Base-by-base conservation (phyloP, 306 rosid species). In the Casuarina equisetifolia region DNA sequence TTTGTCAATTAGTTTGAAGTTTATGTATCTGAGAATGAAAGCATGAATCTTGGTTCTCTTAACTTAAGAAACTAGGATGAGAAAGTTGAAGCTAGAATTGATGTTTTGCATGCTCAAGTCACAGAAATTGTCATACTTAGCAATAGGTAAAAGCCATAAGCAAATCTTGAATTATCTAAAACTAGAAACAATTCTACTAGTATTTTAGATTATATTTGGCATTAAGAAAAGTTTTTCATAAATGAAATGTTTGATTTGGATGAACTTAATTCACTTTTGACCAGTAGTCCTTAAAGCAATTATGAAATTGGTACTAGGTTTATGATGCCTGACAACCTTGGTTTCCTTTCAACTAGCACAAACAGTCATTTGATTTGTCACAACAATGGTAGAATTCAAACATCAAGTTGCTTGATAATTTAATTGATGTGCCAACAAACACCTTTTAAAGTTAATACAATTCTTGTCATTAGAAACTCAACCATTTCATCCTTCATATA, bases 231-330 rank as follows among this genome's bases (percentile, higher is more conserved):
- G 55, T 81, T 43, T 74, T 75, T 93, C 3, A 10, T 50, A 35
- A 96, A 92, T 53, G 99, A 95, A 86, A 64, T 92, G 71, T 88
- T 89, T 51, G 86, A 84, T 40, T 90, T 83, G 50, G 91, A 91
- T 19, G 98, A 85, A 20, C 83, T 95, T 9, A 9, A 87, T 74
- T 86, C 85, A 9, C 78, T 77, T 0, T 36, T 86, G 54, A 92
- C 84, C 9, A 55, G 49, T 8, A 76, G 80, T 61, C 84, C 90
- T 11, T 20, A 82, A 32, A 66, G 46, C 17, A 55, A 76, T 25
- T 43, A 36, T 68, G 6, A 84, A 72, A 32, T 12, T 78, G 20
- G 19, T 83, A 79, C 83, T 81, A 64, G 79, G 54, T 63, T 69
- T 32, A 54, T 19, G 74, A 19, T 36, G 68, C 19, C 76, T 84